Percentiles rank a stretch among this genome's conserved stretches.
phyloP scores from a whole-genome alignment of 495 filamentous ascomycete genomes.

The Niebla homalea region DNA sequence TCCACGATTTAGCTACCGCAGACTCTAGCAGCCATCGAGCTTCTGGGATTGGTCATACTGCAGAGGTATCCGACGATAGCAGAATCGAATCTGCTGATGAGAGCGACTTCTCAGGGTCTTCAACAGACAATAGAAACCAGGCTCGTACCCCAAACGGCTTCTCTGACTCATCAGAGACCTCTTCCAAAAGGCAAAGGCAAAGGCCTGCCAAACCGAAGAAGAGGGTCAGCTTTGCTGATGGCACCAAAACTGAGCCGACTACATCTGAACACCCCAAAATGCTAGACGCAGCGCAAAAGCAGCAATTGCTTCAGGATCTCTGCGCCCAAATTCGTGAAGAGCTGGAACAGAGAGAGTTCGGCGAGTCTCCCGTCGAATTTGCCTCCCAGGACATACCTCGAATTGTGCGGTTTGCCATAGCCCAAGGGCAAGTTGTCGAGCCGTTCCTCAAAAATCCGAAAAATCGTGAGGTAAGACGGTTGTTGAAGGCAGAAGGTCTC shows the following conservation, averaged over 20 bases:
- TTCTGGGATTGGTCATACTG: background rate
- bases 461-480: background rate
- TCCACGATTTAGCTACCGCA: slow-evolving; percentile 36
- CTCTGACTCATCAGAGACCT: background rate
- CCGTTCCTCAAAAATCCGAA: background rate
- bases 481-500: background rate
- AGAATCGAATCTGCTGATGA: background rate
- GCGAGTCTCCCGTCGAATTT: too few relatives aligned
- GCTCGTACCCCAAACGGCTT: background rate
- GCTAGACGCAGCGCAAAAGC: background rate
- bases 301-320: background rate
- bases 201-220: slow-evolving; percentile 9
- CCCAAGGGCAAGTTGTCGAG: too few relatives aligned
- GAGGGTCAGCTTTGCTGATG: slow-evolving; percentile 22
- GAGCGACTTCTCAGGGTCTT: background rate
- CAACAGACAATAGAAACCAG: too few relatives aligned
- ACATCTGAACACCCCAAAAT: background rate
- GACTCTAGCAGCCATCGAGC: slow-evolving; percentile 8
- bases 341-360: background rate
- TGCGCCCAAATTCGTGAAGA: background rate
- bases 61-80: background rate
- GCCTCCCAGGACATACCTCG: too few relatives aligned
- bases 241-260: slow-evolving; percentile 4
- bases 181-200: background rate
- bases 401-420: too few relatives aligned